Base-by-base conservation (phyloP, 257 asterid genomes). In the Prunella vulgaris region DNA sequence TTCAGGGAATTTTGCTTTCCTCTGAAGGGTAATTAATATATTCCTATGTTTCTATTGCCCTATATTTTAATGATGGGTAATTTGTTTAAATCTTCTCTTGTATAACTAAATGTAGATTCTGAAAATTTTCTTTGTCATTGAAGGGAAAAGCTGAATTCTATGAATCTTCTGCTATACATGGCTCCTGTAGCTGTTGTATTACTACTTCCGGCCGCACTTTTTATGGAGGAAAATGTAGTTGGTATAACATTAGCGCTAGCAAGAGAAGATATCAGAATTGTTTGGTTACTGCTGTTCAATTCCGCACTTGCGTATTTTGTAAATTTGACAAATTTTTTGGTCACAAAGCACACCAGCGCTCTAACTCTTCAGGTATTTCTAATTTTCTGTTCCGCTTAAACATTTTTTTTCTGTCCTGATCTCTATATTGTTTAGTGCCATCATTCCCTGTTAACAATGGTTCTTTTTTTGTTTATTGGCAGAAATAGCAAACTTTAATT, bases 131-230 rank as follows among this genome's bases (percentile, higher is more conserved):
- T 57, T 65, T 48, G 68, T 22, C 57, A 22, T 65, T 78, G 74
- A 77, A 90, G 97, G 88, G 97, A 92, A 69, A 92, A 85, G 71
- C 77, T 92, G 79, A 87, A 88, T 66, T 89, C 98, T 51, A 92
- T 90, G 98, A 92, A 89, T 80, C 90, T 92, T 79, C 90, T 92
- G 70, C 84, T 89, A 28, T 90, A 92, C 87, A 92, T 92, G 98
- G 91, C 97, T 61, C 98, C 97, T 5, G 75, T 86, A 64, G 94
- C 96, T 69, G 96, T 87, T 7, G 83, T 84, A 27, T 79, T 92
- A 38, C 79, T 89, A 42, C 87, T 92, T 79, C 98, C 96, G 13
- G 89, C 87, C 25, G 79, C 98, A n/a, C 85, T 86, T 4, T 37
- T 79, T 53, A 86, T 90, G 96, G 97, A 90, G 82, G 86, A 84